phyloP scores from a whole-genome alignment of 1,139 yeast species.

The Taphrina wiesneri region DNA sequence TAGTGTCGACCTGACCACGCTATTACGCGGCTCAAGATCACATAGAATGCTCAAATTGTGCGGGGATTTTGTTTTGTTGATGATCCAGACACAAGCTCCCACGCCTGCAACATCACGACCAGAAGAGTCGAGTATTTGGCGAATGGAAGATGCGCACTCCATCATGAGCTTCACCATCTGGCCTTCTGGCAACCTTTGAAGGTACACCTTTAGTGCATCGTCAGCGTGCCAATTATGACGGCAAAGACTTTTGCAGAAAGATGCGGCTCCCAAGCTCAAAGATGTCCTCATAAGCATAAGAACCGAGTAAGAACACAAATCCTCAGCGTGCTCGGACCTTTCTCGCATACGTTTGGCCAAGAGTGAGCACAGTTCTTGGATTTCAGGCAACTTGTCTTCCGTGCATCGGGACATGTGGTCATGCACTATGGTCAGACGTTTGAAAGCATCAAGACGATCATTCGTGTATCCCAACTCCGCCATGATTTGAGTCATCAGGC shows the following conservation, averaged over 20 bases:
- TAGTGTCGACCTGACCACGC: background rate
- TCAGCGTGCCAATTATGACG: slow-evolving; percentile 1
- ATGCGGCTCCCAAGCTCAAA: background rate
- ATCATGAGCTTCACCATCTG: background rate
- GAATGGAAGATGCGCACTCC: background rate
- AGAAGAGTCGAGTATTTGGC: background rate
- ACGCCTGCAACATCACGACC: background rate
- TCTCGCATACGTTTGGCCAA: background rate
- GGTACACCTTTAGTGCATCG: background rate
- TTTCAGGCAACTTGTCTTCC: background rate
- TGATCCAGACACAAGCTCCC: background rate
- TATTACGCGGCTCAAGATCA: background rate
- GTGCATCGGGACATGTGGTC: slow-evolving; percentile 3
- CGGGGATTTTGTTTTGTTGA: background rate
- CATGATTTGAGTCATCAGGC: background rate
- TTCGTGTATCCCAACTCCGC: background rate
- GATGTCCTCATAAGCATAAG: background rate
- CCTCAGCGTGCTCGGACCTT: background rate
- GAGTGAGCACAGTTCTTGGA: background rate
- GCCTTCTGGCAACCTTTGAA: background rate
- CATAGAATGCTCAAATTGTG: background rate
- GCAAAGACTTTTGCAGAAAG: background rate
- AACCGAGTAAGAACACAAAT: background rate
- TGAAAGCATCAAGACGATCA: background rate
- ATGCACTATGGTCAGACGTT: background rate